Conservation (phyloP, 805 yeast genomes). For the Wickerhamomyces alni region DNA sequence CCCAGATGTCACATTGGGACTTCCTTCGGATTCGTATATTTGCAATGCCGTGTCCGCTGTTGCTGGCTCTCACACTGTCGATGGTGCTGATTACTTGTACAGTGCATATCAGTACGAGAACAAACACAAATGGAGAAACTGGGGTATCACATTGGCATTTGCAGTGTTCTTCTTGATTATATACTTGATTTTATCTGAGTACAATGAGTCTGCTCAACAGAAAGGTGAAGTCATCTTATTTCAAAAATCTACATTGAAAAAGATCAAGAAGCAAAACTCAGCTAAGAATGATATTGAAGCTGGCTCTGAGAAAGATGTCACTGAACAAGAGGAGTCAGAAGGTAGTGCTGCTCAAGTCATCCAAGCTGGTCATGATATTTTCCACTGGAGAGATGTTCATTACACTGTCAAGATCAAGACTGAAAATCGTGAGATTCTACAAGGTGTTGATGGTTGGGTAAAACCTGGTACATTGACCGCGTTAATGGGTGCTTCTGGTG, state of each 20-base stretch:
- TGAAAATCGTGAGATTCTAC: conserved; percentile 50
- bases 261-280: conserved; percentile 28
- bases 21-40: no score
- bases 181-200: conserved; percentile 45
- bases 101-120: conserved; percentile 36
- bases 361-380: conserved; percentile 41
- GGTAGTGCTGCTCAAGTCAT: conserved; percentile 25
- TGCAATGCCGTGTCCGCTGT: conserved; percentile 43
- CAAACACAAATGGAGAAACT: conserved; percentile 54
- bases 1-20: conserved; percentile 29
- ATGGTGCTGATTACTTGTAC: conserved; percentile 40
- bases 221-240: conserved; percentile 59
- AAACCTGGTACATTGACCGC: conserved; percentile 81
- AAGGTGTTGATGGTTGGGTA: conserved; percentile 62
- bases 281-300: conserved; percentile 19
- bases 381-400: conserved; percentile 67
- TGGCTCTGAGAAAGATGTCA: conserved; percentile 4
- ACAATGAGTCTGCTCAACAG: conserved; percentile 46
- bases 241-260: conserved; percentile 35
- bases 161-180: conserved; percentile 42
- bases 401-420: conserved; percentile 59
- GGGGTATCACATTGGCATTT: conserved; percentile 53
- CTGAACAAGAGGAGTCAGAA: conserved; percentile 20
- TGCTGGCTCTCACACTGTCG: conserved; percentile 23
- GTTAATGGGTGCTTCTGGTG: conserved; percentile 83